Conservation (phyloP, 192 early-diverging fungal genomes). For the Mortierella alpina region DNA sequence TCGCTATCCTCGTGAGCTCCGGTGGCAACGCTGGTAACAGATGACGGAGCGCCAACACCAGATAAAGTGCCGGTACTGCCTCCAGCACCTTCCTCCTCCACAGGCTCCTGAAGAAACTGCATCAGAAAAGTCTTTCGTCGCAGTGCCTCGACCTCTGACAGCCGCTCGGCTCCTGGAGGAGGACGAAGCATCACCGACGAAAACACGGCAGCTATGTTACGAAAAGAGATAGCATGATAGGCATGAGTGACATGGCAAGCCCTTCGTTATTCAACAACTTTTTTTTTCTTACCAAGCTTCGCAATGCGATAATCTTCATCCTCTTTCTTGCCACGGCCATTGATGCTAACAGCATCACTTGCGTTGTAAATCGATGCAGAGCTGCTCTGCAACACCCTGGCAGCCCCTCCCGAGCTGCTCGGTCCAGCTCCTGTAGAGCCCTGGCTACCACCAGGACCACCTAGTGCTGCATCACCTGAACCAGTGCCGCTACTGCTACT, state of each 20-base stretch:
- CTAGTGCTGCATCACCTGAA: neutral
- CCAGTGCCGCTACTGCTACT: neutral
- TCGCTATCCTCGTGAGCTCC: too few species aligned
- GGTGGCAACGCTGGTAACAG: neutral
- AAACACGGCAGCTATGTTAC: conserved; percentile 31
- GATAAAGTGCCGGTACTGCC: neutral
- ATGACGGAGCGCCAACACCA: too few species aligned
- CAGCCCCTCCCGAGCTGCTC: neutral
- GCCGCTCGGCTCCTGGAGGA: conserved; percentile 39
- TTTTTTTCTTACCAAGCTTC: conserved; percentile 33
- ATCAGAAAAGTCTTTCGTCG: conserved; percentile 43
- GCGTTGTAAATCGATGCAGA: conserved; percentile 33
- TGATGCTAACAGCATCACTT: conserved; percentile 11
- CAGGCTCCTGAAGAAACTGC: conserved; percentile 48
- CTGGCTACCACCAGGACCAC: neutral
- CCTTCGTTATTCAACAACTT: neutral
- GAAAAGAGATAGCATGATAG: neutral
- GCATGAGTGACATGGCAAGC: neutral
- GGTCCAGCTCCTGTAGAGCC: neutral
- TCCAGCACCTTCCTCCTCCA: conserved; percentile 28
- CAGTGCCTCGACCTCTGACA: conserved; percentile 41
- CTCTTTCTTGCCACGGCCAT: conserved; percentile 25
- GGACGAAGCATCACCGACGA: conserved; percentile 46
- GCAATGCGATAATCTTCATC: conserved; percentile 40
- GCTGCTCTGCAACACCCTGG: conserved; percentile 12